Base-by-base conservation (phyloP, 129 eudicot genomes). In the Artemisia annua region DNA sequence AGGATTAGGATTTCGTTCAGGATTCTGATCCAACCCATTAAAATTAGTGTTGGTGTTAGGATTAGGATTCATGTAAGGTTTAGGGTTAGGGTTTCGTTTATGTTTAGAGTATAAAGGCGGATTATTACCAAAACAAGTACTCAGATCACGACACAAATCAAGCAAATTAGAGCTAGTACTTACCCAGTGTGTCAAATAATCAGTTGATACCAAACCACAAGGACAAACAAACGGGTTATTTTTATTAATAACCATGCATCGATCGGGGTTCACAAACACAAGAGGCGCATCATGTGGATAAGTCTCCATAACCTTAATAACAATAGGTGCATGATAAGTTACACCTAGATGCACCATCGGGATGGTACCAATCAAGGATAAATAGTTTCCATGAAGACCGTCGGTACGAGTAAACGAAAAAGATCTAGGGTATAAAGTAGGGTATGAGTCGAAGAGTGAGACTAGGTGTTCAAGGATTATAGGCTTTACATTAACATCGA, bases 81-180 rank as follows among this genome's bases (percentile, higher is more conserved):
- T 76, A 5, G 82, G 78, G 52, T 61, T 73, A 24, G 78, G 75
- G 56, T 83, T 59, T 56, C 81, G 86, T 30, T 83, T 76, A 1
- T 91, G 84, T 56, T 86, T 88, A 1, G 96, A 83, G 69, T 91
- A 91, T 11, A 91, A 73, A 15, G 97, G 97, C 3, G 97, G 96
- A 72, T 91, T 93, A 19, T 74, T 67, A 26, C 79, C 89, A 48
- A 88, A 91, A 60, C 53, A 70, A 78, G 11, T 64, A 56, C 71
- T 54, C 72, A 78, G 70, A 70, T 70, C 12, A 20, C 81, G 59
- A 60, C 70, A 67, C 18, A 77, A 70, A 49, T 77, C 81, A 7
- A 77, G 75, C 69, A 77, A 69, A 76, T 76, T 76, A 20, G 80
- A 76, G 35, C 80, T 76, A 68, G 80, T 74, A 54, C 59, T 58